Evolutionary conservation across 208 protist species (phyloP).

Genomic region (Wallacemonas sp.): DNA sequence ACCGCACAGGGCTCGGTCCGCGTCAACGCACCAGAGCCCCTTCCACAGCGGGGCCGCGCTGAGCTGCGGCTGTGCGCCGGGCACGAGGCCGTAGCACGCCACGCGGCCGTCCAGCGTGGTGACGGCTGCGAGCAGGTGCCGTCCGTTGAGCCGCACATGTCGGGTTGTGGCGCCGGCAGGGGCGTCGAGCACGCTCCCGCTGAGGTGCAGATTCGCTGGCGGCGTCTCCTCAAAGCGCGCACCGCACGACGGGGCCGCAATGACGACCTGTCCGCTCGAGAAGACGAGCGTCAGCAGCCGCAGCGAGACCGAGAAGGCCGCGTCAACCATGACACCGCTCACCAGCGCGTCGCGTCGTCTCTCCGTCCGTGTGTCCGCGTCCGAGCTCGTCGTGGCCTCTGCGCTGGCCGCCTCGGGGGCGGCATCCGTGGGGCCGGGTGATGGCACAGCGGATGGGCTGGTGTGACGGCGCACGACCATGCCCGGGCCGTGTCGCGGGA

Average conservation of each 20-base stretch:
- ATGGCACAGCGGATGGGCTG: neutral
- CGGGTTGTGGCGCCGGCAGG: neutral
- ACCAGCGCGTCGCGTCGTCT: slow-evolving; percentile 15
- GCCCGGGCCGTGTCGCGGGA: neutral
- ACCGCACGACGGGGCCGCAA: slow-evolving; percentile 44
- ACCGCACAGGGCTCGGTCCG: slow-evolving; percentile 16
- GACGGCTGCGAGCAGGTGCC: slow-evolving; percentile 54
- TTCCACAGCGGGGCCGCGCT: slow-evolving; percentile 42
- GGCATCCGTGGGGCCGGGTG: no score
- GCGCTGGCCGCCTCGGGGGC: no score
- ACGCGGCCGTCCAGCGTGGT: slow-evolving; percentile 56
- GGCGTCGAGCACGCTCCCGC: neutral
- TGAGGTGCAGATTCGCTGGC: neutral
- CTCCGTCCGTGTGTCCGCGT: no score
- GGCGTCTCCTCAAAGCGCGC: slow-evolving; percentile 35
- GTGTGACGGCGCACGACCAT: slow-evolving; percentile 4
- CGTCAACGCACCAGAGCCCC: slow-evolving; percentile 42
- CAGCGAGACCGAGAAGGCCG: slow-evolving; percentile 30
- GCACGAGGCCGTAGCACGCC: slow-evolving; percentile 37
- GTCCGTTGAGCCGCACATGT: slow-evolving; percentile 40
- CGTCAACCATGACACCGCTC: slow-evolving; percentile 51
- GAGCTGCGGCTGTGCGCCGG: neutral
- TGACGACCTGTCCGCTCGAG: slow-evolving; percentile 52
- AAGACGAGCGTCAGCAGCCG: slow-evolving; percentile 55
- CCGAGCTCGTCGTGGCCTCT: no score